phyloP scores from a whole-genome alignment of 805 yeast species.

The Hanseniaspora pseudoguilliermondii region DNA sequence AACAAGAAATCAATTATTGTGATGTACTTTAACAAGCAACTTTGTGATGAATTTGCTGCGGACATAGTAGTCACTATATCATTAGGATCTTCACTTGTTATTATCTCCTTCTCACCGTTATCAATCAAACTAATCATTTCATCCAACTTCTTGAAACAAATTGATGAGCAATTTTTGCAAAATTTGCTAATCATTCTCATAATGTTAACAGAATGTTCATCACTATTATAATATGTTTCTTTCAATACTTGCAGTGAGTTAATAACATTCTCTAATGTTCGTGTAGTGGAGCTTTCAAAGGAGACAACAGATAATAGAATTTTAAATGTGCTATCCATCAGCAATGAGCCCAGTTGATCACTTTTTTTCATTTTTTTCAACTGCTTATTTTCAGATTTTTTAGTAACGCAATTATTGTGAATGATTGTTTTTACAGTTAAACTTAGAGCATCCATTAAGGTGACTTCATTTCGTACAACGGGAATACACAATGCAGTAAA shows the following conservation, averaged over 20 bases:
- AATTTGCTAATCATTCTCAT: conserved; percentile 37
- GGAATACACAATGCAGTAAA: conserved; percentile 49
- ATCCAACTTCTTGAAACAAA: conserved; percentile 48
- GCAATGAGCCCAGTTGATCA: conserved; percentile 42
- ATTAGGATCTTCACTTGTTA: conserved; percentile 32
- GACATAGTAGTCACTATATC: conserved; percentile 56
- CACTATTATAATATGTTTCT: conserved; percentile 13
- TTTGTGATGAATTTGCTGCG: conserved; percentile 71
- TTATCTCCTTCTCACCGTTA: conserved; percentile 40
- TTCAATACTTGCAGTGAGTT: conserved; percentile 70
- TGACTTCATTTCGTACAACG: conserved; percentile 57
- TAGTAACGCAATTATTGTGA: conserved; percentile 27
- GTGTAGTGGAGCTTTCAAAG: conserved; percentile 72
- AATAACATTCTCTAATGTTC: conserved; percentile 72
- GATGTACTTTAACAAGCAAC: conserved; percentile 69
- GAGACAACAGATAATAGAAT: conserved; percentile 29
- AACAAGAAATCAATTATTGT: conserved; percentile 80
- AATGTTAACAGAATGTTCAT: conserved; percentile 49
- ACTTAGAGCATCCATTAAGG: conserved; percentile 64
- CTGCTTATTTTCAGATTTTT: conserved; percentile 18
- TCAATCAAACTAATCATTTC: conserved; percentile 38
- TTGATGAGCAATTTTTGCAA: conserved; percentile 26
- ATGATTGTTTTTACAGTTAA: conserved; percentile 65
- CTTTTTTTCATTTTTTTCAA: conserved; percentile 43
- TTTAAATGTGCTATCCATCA: not conserved